A percentile compares a stretch with the other conserved stretches of the same genome.
phyloP scores from a whole-genome alignment of 2,329 filamentous ascomycete species.

The Fusarium decemcellulare region DNA sequence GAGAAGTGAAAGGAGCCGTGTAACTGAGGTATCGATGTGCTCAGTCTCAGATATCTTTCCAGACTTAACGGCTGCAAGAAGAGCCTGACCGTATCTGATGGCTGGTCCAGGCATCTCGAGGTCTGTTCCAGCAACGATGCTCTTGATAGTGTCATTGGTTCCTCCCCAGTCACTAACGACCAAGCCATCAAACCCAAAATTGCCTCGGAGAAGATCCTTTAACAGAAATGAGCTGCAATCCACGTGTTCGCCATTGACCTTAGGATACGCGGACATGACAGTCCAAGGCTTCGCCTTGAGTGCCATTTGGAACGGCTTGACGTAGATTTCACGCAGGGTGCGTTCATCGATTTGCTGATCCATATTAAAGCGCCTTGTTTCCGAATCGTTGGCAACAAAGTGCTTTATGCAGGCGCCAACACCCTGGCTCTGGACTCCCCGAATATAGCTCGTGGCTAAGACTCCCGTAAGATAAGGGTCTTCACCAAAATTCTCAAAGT shows the following conservation, averaged over 20 bases:
- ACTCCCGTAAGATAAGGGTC: background rate
- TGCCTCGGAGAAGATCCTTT: background rate
- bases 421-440: background rate
- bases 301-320: background rate
- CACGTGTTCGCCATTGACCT: background rate
- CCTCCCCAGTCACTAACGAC: background rate
- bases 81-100: background rate
- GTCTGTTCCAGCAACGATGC: background rate
- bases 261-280: background rate
- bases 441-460: background rate
- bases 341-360: background rate
- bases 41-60: background rate
- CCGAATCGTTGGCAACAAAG: background rate
- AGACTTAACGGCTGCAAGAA: background rate
- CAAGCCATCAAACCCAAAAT: background rate
- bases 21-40: background rate
- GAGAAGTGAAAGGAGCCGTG: background rate
- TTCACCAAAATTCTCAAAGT: background rate
- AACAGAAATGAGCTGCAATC: background rate
- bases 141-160: background rate
- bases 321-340: background rate
- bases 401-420: background rate
- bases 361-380: background rate
- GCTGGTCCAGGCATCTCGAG: background rate
- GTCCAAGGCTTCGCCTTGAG: background rate